Base-by-base conservation (phyloP, 192 early-diverging fungal genomes). In the Podochytrium sp. region DNA sequence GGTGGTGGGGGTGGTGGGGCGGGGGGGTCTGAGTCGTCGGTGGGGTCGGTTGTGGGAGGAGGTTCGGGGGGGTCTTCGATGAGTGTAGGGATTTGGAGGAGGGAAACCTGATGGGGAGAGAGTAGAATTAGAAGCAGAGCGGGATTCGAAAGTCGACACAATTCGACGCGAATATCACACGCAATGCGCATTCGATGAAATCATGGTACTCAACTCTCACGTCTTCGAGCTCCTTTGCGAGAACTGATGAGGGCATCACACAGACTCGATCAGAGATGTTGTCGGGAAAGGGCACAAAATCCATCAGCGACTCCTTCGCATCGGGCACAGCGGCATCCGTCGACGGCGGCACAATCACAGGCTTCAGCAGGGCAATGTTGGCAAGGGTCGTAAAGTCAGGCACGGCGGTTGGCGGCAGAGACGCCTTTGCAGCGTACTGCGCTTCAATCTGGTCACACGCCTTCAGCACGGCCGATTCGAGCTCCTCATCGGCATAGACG, bases 1-100 rank as follows among this genome's bases (percentile, higher is more conserved):
- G 74, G 34, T 14, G 32, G n/a, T 25, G 37, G 63, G 18, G 1
- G 38, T n/a, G 33, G 6, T 12, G 43, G 43, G 52, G 52, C 52
- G 5, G 6, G 18, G 52, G 18, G 52, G 23, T 55, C 52, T 6
- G 5, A 23, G 52, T 6, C 92, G 55, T 88, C 86, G 10, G 79
- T 71, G 16, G 62, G 77, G 1, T 30, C 12, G 73, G 74, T 35
- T 14, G 32, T 47, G 5, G 37, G 63, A 27, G 1, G 38, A 12
- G 33, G 6, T 12, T 7, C 10, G 52, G 52, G n/a, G 5, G 6
- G 18, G 52, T 55, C n/a, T 6, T 55, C 52, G 5, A 4, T 6
- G 52, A 4, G 23, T 18, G 52, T 18, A 5, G 52, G 52, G 5
- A 47, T 43, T 65, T 49, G 23, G n/a, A 47, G 63, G n/a, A 30